These are phyloP conservation scores for Plicaturopsis crispa DNA, from an alignment of 768 basidiomycete genomes.

Conservation along the genomic window DNA sequence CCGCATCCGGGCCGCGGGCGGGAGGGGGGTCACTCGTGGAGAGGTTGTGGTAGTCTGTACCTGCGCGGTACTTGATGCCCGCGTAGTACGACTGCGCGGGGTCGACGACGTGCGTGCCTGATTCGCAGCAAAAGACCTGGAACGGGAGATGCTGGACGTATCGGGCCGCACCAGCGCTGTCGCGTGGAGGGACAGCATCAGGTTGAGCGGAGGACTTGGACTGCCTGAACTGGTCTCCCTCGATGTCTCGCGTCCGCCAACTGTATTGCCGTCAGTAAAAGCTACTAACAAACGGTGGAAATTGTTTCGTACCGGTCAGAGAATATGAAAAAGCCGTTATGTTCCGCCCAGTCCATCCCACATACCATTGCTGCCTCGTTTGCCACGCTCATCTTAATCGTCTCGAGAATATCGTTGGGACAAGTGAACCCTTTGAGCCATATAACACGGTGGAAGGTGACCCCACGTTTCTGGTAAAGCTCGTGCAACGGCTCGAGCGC, in stretches of 20 bases:
- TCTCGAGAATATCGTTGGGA: slow-evolving; percentile 96
- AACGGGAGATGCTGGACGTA: slow-evolving; percentile 93
- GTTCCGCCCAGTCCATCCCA: slow-evolving; percentile 99
- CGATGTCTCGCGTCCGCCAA: slow-evolving; percentile 97
- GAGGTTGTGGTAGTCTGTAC: slow-evolving; percentile 74
- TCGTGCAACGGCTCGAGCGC: slow-evolving; percentile 88
- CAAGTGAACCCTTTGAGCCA: slow-evolving; percentile 99
- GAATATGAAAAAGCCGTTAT: slow-evolving; percentile 95
- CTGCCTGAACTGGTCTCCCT: slow-evolving; percentile 96
- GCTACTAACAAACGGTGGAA: no score
- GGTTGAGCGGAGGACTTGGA: slow-evolving; percentile 89
- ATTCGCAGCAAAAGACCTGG: slow-evolving; percentile 98
- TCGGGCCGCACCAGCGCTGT: slow-evolving; percentile 69
- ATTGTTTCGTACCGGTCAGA: slow-evolving; percentile 76
- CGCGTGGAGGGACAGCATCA: slow-evolving; percentile 89
- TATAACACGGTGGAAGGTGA: slow-evolving; percentile 85
- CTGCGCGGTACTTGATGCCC: slow-evolving; percentile 79
- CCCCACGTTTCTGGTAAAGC: slow-evolving; percentile 63
- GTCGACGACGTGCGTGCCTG: slow-evolving; percentile 95
- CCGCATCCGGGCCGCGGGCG: slow-evolving; percentile 65
- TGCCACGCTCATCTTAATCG: slow-evolving; percentile 79
- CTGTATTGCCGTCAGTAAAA: no score
- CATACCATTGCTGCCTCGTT: slow-evolving; percentile 98
- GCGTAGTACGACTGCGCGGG: slow-evolving; percentile 94
- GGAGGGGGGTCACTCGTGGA: slow-evolving; percentile 48